Conservation (phyloP, 306 rosid species). For the Dalbergia cultrata region DNA sequence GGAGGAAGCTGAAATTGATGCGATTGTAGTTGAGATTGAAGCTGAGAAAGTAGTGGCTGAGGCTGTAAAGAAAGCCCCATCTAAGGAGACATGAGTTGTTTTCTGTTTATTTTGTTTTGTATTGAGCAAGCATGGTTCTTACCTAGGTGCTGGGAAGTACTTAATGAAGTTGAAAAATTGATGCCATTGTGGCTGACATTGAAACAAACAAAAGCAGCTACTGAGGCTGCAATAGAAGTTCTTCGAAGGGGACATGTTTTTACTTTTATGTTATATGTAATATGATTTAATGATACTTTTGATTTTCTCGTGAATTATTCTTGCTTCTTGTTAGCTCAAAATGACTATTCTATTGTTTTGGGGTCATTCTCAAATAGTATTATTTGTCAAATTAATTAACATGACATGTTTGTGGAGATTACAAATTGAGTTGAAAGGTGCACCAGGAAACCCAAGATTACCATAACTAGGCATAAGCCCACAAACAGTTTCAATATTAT, state of each 20-base stretch:
- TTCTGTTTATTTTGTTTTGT: conserved; percentile 14
- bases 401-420: conserved; percentile 5
- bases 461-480: background rate
- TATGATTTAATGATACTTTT: background rate
- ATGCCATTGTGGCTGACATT: too few relatives aligned
- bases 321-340: conserved; percentile 33
- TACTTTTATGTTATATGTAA: background rate
- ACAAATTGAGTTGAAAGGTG: background rate
- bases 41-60: conserved; percentile 97
- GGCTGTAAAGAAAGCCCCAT: conserved; percentile 95
- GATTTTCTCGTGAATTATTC: conserved; percentile 34
- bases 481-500: too few relatives aligned
- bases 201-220: conserved; percentile 76
- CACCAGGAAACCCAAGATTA: background rate
- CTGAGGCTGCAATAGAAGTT: conserved; percentile 81
- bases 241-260: conserved; percentile 64
- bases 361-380: background rate
- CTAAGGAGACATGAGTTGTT: conserved; percentile 75
- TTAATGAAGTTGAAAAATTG: conserved; percentile 35
- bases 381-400: conserved; percentile 33
- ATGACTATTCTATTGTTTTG: conserved; percentile 13
- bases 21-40: conserved; percentile 90
- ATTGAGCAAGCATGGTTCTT: conserved; percentile 16
- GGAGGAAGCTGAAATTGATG: conserved; percentile 98
- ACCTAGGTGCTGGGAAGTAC: conserved; percentile 24